Evolutionary conservation across 75 land plant genomes (phyloP).

Genomic region (Isoetes taiwanensis): DNA sequence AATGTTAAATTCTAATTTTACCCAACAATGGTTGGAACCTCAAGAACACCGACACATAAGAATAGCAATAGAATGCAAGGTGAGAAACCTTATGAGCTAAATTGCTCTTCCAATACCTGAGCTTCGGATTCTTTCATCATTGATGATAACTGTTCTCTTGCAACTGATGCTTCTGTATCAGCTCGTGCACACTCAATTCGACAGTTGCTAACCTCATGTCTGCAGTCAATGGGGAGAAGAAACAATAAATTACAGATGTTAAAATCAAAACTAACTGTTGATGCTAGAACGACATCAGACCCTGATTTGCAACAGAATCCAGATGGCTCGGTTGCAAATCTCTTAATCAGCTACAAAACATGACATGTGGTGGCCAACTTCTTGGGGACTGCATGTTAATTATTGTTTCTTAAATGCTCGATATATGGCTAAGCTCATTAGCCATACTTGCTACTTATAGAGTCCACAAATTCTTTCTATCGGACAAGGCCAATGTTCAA

Average conservation of each 20-base stretch:
- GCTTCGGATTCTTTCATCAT: slow-evolving; percentile 57
- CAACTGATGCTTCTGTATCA: slow-evolving; percentile 49
- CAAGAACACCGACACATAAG: neutral
- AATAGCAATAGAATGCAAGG: too few species aligned
- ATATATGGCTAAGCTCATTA: too few species aligned
- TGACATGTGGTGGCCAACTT: too few species aligned
- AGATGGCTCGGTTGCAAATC: neutral
- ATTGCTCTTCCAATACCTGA: too few species aligned
- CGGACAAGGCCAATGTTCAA: too few species aligned
- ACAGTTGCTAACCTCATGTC: slow-evolving; percentile 39
- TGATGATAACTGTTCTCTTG: slow-evolving; percentile 47
- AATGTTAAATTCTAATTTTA: too few species aligned
- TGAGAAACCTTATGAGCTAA: too few species aligned
- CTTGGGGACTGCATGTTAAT: too few species aligned
- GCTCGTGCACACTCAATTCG: slow-evolving; percentile 64
- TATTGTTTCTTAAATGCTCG: too few species aligned
- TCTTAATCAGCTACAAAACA: neutral
- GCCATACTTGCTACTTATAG: too few species aligned
- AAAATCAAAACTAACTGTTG: neutral
- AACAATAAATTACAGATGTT: neutral
- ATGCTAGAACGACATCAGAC: neutral
- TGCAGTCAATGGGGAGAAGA: slow-evolving; percentile 9
- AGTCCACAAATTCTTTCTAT: too few species aligned
- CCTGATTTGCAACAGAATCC: neutral
- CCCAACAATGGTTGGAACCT: too few species aligned